phyloP scores from a whole-genome alignment of 164 flowering plant species.

The Chimonanthus salicifolius region DNA sequence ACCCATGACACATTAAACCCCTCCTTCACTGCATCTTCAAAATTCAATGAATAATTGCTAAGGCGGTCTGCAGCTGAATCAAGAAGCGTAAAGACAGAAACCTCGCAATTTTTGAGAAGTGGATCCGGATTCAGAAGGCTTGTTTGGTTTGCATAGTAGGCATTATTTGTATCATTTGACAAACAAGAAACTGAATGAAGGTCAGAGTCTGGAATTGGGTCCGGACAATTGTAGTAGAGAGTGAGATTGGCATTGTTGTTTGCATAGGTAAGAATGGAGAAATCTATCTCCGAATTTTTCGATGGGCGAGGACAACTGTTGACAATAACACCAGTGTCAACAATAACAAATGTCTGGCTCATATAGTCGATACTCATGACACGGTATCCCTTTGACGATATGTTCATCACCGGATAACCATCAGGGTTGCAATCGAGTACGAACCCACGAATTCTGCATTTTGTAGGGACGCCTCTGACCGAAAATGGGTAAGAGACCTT shows the following conservation, averaged over 20 bases:
- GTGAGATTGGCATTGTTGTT: not conserved
- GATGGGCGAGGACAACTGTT: not conserved
- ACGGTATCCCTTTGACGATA: not conserved
- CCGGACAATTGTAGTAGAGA: not conserved
- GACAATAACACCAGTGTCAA: not conserved
- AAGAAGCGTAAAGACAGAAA: not conserved
- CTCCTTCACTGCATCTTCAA: not conserved
- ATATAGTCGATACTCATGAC: constrained; percentile 18
- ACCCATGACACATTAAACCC: not conserved
- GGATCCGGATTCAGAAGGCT: not conserved
- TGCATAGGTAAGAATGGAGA: not conserved
- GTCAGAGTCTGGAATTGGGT: not conserved
- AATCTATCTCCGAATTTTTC: not conserved
- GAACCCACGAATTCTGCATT: constrained; percentile 44
- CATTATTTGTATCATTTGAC: not conserved
- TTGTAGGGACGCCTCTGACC: constrained; percentile 32
- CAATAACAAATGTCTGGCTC: constrained; percentile 1
- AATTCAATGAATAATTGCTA: not conserved
- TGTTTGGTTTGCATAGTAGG: not conserved
- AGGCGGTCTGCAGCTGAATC: not conserved
- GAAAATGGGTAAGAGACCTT: constrained; percentile 10
- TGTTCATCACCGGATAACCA: not conserved
- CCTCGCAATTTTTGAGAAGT: not conserved
- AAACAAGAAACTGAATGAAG: not conserved
- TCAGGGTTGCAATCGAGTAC: constrained; percentile 25